Conservation (phyloP, 2,329 filamentous ascomycete genomes). For the Sphaerulina vaccinii region DNA sequence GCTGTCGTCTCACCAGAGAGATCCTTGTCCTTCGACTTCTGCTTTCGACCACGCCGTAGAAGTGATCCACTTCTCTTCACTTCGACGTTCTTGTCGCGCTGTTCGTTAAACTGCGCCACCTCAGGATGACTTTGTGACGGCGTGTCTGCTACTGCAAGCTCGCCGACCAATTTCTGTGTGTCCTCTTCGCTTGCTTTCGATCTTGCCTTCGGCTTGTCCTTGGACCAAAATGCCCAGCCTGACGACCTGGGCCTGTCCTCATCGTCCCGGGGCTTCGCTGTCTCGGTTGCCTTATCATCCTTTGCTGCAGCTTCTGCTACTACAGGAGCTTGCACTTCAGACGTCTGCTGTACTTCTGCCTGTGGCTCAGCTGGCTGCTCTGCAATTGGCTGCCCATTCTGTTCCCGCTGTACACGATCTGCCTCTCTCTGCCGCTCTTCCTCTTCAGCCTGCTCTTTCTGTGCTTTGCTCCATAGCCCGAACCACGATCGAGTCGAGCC, state of each 20-base stretch:
- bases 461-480: slow-evolving; percentile 49
- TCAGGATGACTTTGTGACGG: slow-evolving; percentile 52
- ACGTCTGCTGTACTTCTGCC: slow-evolving; percentile 24
- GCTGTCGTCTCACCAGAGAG: slow-evolving; percentile 25
- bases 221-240: slow-evolving; percentile 81
- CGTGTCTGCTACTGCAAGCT: slow-evolving; percentile 52
- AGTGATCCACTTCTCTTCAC: slow-evolving; percentile 27
- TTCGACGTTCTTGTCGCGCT: slow-evolving; percentile 21
- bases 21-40: slow-evolving; percentile 25
- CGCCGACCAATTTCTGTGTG: slow-evolving; percentile 56
- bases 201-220: slow-evolving; percentile 49
- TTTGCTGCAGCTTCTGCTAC: slow-evolving; percentile 14
- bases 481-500: slow-evolving; percentile 46
- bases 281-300: slow-evolving; percentile 5
- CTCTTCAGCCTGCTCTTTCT: slow-evolving; percentile 41
- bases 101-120: slow-evolving; percentile 50
- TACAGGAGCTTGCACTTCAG: slow-evolving; percentile 10
- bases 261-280: slow-evolving; percentile 6
- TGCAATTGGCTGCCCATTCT: slow-evolving; percentile 5
- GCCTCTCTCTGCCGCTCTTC: slow-evolving; percentile 27
- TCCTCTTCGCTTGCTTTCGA: slow-evolving; percentile 52
- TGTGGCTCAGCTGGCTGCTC: slow-evolving; percentile 16
- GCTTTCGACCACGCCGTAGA: slow-evolving; percentile 28
- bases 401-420: background rate
- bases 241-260: slow-evolving; percentile 48